phyloP scores from a whole-genome alignment of 441 rosid species.

The Lepidium campestre region DNA sequence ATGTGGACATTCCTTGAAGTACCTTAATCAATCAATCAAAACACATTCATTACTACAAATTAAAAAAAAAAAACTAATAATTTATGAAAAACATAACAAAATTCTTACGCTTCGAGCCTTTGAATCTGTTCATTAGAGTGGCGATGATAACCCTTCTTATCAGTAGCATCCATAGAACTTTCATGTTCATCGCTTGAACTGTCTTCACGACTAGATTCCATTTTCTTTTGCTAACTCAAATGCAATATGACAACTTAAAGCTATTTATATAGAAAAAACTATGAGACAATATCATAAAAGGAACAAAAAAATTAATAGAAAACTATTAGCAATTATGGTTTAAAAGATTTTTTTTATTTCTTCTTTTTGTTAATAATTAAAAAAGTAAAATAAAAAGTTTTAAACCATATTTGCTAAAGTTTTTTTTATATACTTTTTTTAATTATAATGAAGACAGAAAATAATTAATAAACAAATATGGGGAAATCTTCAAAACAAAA shows the following conservation, averaged over 20 bases:
- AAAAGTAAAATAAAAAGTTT: too few species aligned
- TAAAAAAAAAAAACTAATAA: too few species aligned
- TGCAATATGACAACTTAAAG: not conserved
- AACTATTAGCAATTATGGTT: not conserved
- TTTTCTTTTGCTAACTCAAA: not conserved
- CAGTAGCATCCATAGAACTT: conserved; percentile 11
- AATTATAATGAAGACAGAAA: not conserved
- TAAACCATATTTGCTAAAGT: too few species aligned
- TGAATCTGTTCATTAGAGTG: conserved; percentile 47
- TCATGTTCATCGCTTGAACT: conserved; percentile 43
- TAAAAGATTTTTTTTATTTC: not conserved
- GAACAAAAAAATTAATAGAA: not conserved
- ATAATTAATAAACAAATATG: not conserved
- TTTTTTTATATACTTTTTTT: too few species aligned
- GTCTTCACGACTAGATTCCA: conserved; percentile 23
- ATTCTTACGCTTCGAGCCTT: conserved; percentile 60
- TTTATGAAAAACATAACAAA: too few species aligned
- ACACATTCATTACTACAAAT: too few species aligned
- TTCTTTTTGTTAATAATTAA: too few species aligned
- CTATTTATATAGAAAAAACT: conserved; percentile 2
- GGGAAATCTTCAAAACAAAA: not conserved
- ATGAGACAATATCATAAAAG: too few species aligned
- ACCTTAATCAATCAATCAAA: conserved; percentile 28
- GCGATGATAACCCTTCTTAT: conserved; percentile 34
- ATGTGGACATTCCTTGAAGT: conserved; percentile 63